Evolutionary conservation across 2,329 filamentous ascomycete species (phyloP).

Genomic region (Rhinocladiella similis): DNA sequence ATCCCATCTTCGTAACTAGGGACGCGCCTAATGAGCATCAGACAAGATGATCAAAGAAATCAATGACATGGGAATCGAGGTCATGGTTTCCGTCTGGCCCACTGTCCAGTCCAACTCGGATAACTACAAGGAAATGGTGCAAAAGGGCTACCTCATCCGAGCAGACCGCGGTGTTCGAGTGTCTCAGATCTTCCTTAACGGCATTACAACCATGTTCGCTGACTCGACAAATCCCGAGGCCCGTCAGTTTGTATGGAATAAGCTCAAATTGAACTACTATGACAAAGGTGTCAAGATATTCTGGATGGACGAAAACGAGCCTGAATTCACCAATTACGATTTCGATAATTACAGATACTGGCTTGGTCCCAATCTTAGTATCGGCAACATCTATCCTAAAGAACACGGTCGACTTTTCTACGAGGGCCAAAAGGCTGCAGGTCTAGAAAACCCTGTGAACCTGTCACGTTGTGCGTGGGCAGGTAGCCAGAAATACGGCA

Average conservation of each 20-base stretch:
- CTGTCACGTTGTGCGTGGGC: slow-evolving; percentile 59
- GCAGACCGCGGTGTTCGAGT: slow-evolving; percentile 60
- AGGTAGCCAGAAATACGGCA: slow-evolving; percentile 63
- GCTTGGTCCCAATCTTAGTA: slow-evolving; percentile 52
- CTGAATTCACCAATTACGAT: slow-evolving; percentile 65
- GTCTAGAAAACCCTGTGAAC: slow-evolving; percentile 53
- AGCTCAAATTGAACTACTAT: slow-evolving; percentile 61
- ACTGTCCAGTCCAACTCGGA: slow-evolving; percentile 61
- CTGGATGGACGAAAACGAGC: slow-evolving; percentile 70
- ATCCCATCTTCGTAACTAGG: slow-evolving; percentile 14
- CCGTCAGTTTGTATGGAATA: slow-evolving; percentile 60
- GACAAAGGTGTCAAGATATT: slow-evolving; percentile 63
- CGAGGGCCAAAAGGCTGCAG: slow-evolving; percentile 56
- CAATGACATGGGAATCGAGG: slow-evolving; percentile 58
- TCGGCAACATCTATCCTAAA: slow-evolving; percentile 62
- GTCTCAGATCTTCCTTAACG: slow-evolving; percentile 59
- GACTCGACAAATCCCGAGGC: slow-evolving; percentile 65
- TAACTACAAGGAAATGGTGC: slow-evolving; percentile 63
- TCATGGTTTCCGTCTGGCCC: slow-evolving; percentile 71
- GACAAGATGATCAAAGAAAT: slow-evolving; percentile 66
- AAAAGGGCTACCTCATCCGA: slow-evolving; percentile 60
- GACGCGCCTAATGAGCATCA: slow-evolving; percentile 21
- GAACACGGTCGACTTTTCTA: slow-evolving; percentile 62
- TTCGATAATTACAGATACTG: slow-evolving; percentile 69
- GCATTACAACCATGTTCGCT: slow-evolving; percentile 55